Percentiles rank a stretch among this genome's conserved stretches.
Evolutionary conservation across 2,329 filamentous ascomycete genomes (phyloP).

Genomic region (Aspergillaceae sp.): DNA sequence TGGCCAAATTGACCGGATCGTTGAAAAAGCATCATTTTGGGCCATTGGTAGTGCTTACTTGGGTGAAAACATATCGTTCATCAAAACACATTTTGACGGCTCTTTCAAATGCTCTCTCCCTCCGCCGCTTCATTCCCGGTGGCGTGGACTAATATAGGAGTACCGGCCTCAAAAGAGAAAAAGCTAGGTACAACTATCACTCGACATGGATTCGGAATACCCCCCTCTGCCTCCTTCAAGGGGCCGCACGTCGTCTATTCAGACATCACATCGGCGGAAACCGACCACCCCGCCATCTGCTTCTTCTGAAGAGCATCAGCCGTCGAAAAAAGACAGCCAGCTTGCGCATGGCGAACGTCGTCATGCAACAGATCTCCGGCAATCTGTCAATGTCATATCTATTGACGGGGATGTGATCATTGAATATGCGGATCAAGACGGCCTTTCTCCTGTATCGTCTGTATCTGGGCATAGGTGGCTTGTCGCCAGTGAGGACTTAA

Average conservation of each 20-base stretch:
- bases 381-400: constrained; percentile 15
- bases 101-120: background rate
- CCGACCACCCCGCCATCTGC: background rate
- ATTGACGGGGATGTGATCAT: constrained; percentile 29
- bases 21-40: too few relatives aligned
- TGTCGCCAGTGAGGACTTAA: constrained; percentile 25
- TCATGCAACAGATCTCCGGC: background rate
- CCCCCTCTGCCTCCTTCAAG: constrained; percentile 13
- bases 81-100: too few relatives aligned
- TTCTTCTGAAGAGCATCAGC: background rate
- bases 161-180: too few relatives aligned
- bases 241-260: constrained; percentile 1
- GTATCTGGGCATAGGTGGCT: constrained; percentile 20
- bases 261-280: constrained; percentile 1
- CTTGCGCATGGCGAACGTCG: background rate
- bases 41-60: too few relatives aligned
- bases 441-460: constrained; percentile 3
- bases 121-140: background rate
- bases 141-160: background rate
- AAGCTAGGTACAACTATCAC: too few relatives aligned
- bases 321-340: background rate
- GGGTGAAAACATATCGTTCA: too few relatives aligned
- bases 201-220: constrained; percentile 16
- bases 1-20: background rate
- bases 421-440: constrained; percentile 18